phyloP scores from a whole-genome alignment of 2,329 filamentous ascomycete species.

The Calonectria pseudoturangicola region DNA sequence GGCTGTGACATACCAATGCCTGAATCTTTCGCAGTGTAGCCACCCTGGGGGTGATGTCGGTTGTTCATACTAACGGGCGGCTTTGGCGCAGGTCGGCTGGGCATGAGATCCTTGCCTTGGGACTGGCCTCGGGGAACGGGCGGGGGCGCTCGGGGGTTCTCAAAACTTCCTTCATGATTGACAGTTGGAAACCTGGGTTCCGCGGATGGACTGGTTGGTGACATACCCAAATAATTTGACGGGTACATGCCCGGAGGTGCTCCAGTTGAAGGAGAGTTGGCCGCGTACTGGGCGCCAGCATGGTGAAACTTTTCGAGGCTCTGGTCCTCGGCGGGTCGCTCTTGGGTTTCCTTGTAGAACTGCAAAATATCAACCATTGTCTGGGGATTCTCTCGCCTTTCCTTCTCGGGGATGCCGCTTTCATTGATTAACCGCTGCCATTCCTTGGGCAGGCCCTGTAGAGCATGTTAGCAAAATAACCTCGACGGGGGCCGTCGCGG shows the following conservation, averaged over 20 bases:
- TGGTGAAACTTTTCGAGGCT: conserved; percentile 98
- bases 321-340: conserved; percentile 86
- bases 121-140: conserved; percentile 81
- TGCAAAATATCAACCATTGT: conserved; percentile 96
- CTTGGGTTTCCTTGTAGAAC: conserved; percentile 97
- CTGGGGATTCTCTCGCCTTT: conserved; percentile 95
- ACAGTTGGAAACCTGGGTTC: conserved; percentile 90
- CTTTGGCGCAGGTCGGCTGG: conserved; percentile 89
- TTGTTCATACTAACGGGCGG: conserved; percentile 81
- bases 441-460: conserved; percentile 93
- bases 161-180: conserved; percentile 94
- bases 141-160: conserved; percentile 95
- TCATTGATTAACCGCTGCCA: conserved; percentile 98
- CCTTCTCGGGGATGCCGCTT: conserved; percentile 96
- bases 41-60: conserved; percentile 71
- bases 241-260: conserved; percentile 73
- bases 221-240: conserved; percentile 74
- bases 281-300: conserved; percentile 75
- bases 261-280: conserved; percentile 64
- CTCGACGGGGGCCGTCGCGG: conserved; percentile 40
- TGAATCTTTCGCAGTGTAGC: conserved; percentile 75
- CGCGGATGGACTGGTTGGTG: conserved; percentile 83
- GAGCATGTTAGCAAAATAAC: conserved; percentile 43
- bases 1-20: conserved; percentile 77
- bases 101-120: conserved; percentile 76